Conservation (phyloP, 257 asterid species). For the Petunia axillaris region DNA sequence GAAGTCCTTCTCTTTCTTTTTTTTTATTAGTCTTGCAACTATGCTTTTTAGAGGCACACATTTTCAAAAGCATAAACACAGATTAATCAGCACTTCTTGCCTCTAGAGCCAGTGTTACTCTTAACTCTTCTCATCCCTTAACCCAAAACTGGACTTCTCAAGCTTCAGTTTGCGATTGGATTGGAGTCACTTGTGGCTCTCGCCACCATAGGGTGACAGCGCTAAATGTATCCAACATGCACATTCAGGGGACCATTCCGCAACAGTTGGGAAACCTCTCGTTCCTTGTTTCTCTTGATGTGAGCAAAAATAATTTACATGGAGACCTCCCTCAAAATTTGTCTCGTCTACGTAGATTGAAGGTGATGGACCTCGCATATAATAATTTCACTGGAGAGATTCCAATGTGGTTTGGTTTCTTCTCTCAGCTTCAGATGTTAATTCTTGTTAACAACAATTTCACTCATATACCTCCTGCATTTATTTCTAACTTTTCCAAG, state of each 20-base stretch:
- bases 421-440: not conserved
- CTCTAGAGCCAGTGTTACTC: not conserved
- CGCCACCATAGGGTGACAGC: slow-evolving; percentile 15
- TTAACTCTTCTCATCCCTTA: not conserved
- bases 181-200: slow-evolving; percentile 15
- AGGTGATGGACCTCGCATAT: not conserved
- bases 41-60: not conserved
- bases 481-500: not conserved
- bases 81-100: slow-evolving; percentile 15
- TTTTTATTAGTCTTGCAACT: not conserved
- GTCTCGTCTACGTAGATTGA: slow-evolving; percentile 15
- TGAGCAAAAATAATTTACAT: slow-evolving; percentile 31
- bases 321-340: slow-evolving; percentile 26
- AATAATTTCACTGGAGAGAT: slow-evolving; percentile 32
- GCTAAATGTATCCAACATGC: not conserved
- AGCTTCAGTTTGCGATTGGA: slow-evolving; percentile 21
- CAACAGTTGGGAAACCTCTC: slow-evolving; percentile 29
- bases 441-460: not conserved
- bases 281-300: slow-evolving; percentile 29
- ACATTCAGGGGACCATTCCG: not conserved
- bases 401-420: slow-evolving; percentile 29
- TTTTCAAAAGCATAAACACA: not conserved
- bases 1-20: no score
- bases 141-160: slow-evolving; percentile 9
- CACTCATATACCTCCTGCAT: not conserved